phyloP scores from a whole-genome alignment of 2,329 filamentous ascomycete genomes.

The Thielaviopsis ethacetica region DNA sequence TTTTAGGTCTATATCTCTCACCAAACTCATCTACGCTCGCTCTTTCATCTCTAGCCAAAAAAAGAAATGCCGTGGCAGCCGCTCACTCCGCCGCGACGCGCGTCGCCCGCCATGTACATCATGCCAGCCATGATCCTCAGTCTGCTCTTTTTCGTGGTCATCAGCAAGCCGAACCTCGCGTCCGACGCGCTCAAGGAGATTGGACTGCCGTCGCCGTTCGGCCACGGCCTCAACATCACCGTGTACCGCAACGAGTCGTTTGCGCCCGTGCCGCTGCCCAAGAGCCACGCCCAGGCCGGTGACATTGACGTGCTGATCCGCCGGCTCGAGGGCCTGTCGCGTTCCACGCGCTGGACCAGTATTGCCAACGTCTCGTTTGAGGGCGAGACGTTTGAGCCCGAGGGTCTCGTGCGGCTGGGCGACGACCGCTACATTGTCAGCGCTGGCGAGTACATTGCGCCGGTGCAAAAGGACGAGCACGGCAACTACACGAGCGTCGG shows the following conservation, averaged over 20 bases:
- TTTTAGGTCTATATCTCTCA: too few species aligned
- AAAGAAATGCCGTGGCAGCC: constrained; percentile 8
- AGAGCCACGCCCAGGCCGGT: constrained; percentile 18
- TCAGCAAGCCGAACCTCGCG: constrained; percentile 2
- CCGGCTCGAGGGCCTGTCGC: constrained; percentile 21
- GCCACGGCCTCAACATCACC: constrained; percentile 20
- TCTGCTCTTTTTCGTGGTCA: constrained; percentile 5
- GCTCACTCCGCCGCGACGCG: constrained; percentile 3
- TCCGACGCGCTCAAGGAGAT: background rate
- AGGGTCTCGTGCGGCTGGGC: constrained; percentile 29
- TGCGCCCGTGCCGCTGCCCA: constrained; percentile 20
- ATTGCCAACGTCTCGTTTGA: constrained; percentile 26
- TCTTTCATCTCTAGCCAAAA: background rate
- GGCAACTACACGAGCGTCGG: constrained; percentile 32
- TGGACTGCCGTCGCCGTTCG: constrained; percentile 1
- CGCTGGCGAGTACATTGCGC: constrained; percentile 25
- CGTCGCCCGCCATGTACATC: constrained; percentile 3
- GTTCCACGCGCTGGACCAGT: constrained; percentile 26
- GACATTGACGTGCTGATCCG: constrained; percentile 22
- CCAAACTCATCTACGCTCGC: background rate
- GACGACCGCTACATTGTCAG: constrained; percentile 28
- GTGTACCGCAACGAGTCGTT: constrained; percentile 18
- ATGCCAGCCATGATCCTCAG: constrained; percentile 4
- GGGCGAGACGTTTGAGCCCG: constrained; percentile 31
- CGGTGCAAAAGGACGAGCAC: constrained; percentile 26